Base-by-base conservation (phyloP, 352 stramenopile genomes). In the Globisporangium mamillatum region DNA sequence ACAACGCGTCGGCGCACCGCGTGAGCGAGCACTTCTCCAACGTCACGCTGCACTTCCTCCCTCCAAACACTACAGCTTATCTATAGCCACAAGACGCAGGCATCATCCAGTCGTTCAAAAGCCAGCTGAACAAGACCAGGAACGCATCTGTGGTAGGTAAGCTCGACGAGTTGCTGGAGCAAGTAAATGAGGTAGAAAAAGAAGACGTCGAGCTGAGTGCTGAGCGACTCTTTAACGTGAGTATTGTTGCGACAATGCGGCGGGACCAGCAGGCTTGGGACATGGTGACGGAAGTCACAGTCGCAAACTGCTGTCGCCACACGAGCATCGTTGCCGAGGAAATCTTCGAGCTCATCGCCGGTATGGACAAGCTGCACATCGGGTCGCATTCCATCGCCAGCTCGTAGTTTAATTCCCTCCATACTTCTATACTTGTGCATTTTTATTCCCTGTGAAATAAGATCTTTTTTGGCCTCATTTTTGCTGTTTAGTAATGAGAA, bases 401-500 rank as follows among this genome's bases (percentile, higher is more conserved):
- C 46, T 54, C 46, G 46, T 54, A 54, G 20, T 54, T 54, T 54
- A 27, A 25, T 20, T 54, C 46, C 46, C 46, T 54, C 46, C 20
- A 54, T 54, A 25, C 46, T 54, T 54, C 20, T 54, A 54, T 54
- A 54, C 18, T 25, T 54, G 46, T 6, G 46, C 18, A 25, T 54
- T 54, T 54, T 25, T 52, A 52, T 52, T 52, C 44, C 12, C 44
- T 22, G 44, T 0, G 20, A 54, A 54, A 54, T 34, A 34, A 57
- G n/a, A n/a, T n/a, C 20, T 29, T 57, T 29, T 34, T 57, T n/a
- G 24, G 4, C 22, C 22, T 57, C 52, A 36, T 57, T 57, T 34
- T 57, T 57, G 52, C 10, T 57, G 46, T 54, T 54, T 52, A 54
- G 46, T 54, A 54, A 54, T 54, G 46, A 54, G 20, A 54, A 54